These are phyloP conservation scores for Cyberlindnera americana DNA, from an alignment of 805 yeast genomes.

Conservation along the genomic window DNA sequence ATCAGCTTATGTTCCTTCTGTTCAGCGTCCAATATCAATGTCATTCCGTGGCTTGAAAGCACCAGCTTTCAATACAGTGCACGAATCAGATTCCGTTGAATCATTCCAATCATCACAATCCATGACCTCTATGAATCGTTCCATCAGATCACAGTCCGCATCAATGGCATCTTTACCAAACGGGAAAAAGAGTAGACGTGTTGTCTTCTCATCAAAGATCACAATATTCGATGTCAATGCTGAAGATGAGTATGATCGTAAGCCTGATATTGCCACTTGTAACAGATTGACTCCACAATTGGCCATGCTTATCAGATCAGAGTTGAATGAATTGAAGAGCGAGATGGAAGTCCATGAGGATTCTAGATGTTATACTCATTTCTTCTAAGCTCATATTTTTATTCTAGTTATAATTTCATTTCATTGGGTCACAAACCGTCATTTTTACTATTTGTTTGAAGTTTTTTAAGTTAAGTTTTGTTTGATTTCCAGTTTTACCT, in stretches of 20 bases:
- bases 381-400: conserved; percentile 42
- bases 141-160: conserved; percentile 23
- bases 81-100: conserved; percentile 19
- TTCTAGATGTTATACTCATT: conserved; percentile 81
- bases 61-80: conserved; percentile 45
- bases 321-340: conserved; percentile 72
- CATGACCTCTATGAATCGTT: conserved; percentile 2
- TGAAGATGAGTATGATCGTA: conserved; percentile 84
- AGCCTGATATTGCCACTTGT: conserved; percentile 90
- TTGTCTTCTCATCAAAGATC: conserved; percentile 75
- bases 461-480: not conserved
- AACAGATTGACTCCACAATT: conserved; percentile 82
- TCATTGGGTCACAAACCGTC: too few relatives aligned
- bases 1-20: conserved; percentile 15
- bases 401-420: not conserved
- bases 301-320: conserved; percentile 84
- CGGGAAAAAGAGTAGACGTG: conserved; percentile 27
- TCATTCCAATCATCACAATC: conserved; percentile 29
- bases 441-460: not conserved
- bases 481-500: not conserved
- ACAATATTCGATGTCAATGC: conserved; percentile 82
- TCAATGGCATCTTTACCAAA: not conserved
- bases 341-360: conserved; percentile 81
- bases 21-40: conserved; percentile 37
- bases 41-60: conserved; percentile 63